A percentile compares a stretch with the other conserved stretches of the same genome.
Conservation (phyloP, 1,139 yeast species). For the Pichiaceae sp. region DNA sequence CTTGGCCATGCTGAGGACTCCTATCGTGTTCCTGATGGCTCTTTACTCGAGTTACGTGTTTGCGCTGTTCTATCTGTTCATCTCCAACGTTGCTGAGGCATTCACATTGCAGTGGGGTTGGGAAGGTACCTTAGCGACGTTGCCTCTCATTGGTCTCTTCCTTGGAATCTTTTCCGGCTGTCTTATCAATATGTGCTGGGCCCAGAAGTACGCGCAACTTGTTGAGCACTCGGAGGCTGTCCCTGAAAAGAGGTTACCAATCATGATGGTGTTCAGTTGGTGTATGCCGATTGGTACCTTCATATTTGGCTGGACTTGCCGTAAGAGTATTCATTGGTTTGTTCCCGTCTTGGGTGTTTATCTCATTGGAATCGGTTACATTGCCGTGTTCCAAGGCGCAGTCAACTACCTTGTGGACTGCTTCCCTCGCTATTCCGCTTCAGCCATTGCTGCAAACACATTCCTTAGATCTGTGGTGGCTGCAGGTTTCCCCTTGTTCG, state of each 20-base stretch:
- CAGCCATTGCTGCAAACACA: conserved; percentile 76
- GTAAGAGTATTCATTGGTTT: conserved; percentile 59
- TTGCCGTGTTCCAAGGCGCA: conserved; percentile 23
- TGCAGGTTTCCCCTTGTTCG: conserved; percentile 71
- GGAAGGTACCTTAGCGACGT: conserved; percentile 36
- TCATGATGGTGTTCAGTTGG: conserved; percentile 40
- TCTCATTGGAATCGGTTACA: conserved; percentile 51
- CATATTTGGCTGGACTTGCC: conserved; percentile 71
- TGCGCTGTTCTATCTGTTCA: conserved; percentile 34
- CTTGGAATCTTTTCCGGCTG: conserved; percentile 52
- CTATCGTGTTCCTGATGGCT: conserved; percentile 34
- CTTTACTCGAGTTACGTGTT: conserved; percentile 36
- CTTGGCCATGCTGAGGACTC: conserved; percentile 34
- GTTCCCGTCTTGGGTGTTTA: conserved; percentile 60
- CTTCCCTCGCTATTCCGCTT: conserved; percentile 58
- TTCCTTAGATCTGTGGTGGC: conserved; percentile 62
- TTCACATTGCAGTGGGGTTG: conserved; percentile 27
- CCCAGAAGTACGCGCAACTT: conserved; percentile 25
- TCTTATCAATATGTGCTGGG: conserved; percentile 28
- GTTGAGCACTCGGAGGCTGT: conserved; percentile 28
- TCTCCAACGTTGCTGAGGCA: conserved; percentile 30
- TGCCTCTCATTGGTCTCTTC: conserved; percentile 51
- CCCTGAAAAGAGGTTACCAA: conserved; percentile 56
- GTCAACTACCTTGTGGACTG: conserved; percentile 53
- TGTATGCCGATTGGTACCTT: conserved; percentile 62